A percentile compares a stretch with the other conserved stretches of the same genome.
Evolutionary conservation across 306 rosid genomes (phyloP).

Genomic region (Neltuma alba): DNA sequence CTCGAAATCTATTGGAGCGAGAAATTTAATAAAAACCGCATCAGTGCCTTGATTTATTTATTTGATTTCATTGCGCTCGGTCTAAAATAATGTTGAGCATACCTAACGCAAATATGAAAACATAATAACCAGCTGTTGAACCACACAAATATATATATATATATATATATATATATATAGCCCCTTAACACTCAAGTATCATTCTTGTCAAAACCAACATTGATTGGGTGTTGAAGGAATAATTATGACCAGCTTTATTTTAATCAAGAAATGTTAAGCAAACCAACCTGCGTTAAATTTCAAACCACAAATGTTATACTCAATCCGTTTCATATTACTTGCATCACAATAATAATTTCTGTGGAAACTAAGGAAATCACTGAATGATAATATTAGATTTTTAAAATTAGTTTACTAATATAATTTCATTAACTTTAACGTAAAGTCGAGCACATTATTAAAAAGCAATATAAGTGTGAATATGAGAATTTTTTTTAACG

Average conservation of each 20-base stretch:
- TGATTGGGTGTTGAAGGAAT: slow-evolving; percentile 17
- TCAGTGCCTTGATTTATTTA: not conserved
- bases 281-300: slow-evolving; percentile 1
- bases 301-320: not conserved
- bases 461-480: too few relatives aligned
- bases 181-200: slow-evolving; percentile 16
- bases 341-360: too few relatives aligned
- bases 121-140: slow-evolving; percentile 48
- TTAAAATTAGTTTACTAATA: too few relatives aligned
- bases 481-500: too few relatives aligned
- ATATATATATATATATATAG: slow-evolving; percentile 1
- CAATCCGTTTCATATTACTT: not conserved
- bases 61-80: slow-evolving; percentile 23
- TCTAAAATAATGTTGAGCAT: slow-evolving; percentile 30
- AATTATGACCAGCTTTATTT: not conserved
- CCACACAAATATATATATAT: not conserved
- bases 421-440: too few relatives aligned
- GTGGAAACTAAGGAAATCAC: too few relatives aligned
- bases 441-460: too few relatives aligned
- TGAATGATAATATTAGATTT: too few relatives aligned
- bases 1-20: not conserved
- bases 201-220: slow-evolving; percentile 31
- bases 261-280: not conserved
- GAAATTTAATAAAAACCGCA: not conserved
- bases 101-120: slow-evolving; percentile 52